Percentiles rank a stretch among this genome's conserved stretches.
Evolutionary conservation across 2,329 filamentous ascomycete genomes (phyloP).

Genomic region (Erysiphe pulchra): DNA sequence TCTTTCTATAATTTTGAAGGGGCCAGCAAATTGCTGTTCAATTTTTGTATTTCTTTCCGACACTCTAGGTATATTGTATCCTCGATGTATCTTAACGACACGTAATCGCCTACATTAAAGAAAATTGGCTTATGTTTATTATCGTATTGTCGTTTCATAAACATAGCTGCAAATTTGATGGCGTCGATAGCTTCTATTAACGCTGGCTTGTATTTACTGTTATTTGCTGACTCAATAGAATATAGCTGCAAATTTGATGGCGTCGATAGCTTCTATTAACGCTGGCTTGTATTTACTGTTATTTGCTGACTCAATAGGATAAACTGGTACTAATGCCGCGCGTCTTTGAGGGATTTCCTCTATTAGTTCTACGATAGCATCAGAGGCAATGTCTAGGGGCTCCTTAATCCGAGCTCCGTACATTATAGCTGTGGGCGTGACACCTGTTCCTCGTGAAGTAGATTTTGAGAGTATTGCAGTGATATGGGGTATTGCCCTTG

Average conservation of each 20-base stretch:
- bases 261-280: background rate
- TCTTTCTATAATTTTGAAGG: background rate
- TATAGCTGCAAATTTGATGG: background rate
- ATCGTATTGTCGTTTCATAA: background rate
- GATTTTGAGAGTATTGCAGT: background rate
- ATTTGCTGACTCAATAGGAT: too few relatives aligned
- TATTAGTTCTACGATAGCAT: background rate
- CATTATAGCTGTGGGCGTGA: background rate
- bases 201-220: background rate
- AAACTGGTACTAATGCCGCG: background rate
- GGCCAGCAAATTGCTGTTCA: background rate
- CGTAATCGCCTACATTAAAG: background rate
- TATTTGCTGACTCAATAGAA: background rate
- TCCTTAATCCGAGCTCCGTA: background rate
- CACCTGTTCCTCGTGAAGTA: background rate
- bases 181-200: background rate
- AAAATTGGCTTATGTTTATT: background rate
- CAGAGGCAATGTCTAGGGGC: background rate
- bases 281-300: background rate
- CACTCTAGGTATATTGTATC: background rate
- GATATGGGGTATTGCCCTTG: background rate
- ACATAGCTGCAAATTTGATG: background rate
- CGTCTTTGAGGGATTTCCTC: background rate
- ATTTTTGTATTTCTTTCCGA: background rate
- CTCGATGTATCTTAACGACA: background rate